phyloP scores from a whole-genome alignment of 2,329 filamentous ascomycete species.

The Fusarium redolens region DNA sequence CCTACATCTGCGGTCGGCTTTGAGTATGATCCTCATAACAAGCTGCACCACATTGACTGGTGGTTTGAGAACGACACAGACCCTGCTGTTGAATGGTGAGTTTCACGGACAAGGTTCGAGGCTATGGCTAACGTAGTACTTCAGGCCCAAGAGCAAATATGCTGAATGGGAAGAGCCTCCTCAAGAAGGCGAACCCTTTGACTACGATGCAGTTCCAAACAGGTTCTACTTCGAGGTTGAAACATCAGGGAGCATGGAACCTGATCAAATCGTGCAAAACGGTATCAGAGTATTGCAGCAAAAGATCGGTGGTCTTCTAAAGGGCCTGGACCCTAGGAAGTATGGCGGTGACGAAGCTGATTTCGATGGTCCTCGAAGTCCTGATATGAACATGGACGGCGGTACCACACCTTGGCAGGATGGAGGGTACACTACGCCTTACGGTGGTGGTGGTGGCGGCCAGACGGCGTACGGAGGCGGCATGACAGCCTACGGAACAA shows the following conservation, averaged over 20 bases:
- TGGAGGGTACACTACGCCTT: conserved; percentile 75
- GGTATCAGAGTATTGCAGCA: conserved; percentile 90
- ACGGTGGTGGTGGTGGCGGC: conserved; percentile 65
- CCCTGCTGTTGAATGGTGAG: conserved; percentile 84
- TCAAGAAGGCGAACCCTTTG: conserved; percentile 86
- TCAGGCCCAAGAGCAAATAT: conserved; percentile 84
- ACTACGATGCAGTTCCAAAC: conserved; percentile 86
- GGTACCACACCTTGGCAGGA: conserved; percentile 67
- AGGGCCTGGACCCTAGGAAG: conserved; percentile 60
- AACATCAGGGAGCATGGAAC: conserved; percentile 85
- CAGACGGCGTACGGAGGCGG: conserved; percentile 76
- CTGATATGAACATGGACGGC: conserved; percentile 70
- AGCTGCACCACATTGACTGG: conserved; percentile 88
- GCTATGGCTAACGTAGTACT: neutral
- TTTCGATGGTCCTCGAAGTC: conserved; percentile 74
- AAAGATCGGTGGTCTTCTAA: conserved; percentile 86
- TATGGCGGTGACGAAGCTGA: conserved; percentile 68
- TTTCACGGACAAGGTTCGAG: conserved; percentile 9
- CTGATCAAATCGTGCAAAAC: conserved; percentile 88
- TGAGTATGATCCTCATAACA: conserved; percentile 98
- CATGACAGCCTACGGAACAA: conserved; percentile 74
- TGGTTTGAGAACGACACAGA: conserved; percentile 88
- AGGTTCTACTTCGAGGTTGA: conserved; percentile 97
- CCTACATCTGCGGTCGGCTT: conserved; percentile 93
- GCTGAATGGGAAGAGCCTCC: conserved; percentile 82